Conservation (phyloP, 1,284 basidiomycete genomes). For the Mycena sp. region DNA sequence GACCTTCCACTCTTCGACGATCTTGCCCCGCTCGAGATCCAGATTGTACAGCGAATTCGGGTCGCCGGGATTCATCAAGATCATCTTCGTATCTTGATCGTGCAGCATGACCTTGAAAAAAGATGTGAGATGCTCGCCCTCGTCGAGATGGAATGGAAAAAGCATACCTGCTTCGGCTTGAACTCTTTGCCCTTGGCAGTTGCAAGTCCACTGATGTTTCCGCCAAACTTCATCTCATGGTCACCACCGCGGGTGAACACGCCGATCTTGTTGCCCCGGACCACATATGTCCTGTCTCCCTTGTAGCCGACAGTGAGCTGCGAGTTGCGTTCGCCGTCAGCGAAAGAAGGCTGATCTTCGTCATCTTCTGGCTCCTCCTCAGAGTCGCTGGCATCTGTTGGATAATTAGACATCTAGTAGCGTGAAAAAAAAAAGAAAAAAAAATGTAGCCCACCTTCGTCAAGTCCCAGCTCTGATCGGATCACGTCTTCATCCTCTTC, state of each 20-base stretch:
- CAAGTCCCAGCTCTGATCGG: slow-evolving; percentile 67
- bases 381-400: slow-evolving; percentile 55
- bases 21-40: slow-evolving; percentile 96
- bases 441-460: slow-evolving; percentile 46
- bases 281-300: slow-evolving; percentile 95
- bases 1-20: slow-evolving; percentile 99
- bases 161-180: slow-evolving; percentile 84
- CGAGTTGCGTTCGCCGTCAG: slow-evolving; percentile 80
- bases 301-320: slow-evolving; percentile 96
- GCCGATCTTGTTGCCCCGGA: slow-evolving; percentile 95
- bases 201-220: slow-evolving; percentile 87
- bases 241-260: slow-evolving; percentile 85
- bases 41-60: slow-evolving; percentile 91
- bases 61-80: slow-evolving; percentile 88
- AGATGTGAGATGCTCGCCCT: background rate
- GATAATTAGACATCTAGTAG: background rate
- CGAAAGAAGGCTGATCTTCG: slow-evolving; percentile 59
- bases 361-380: slow-evolving; percentile 58
- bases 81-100: slow-evolving; percentile 96
- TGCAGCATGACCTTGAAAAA: slow-evolving; percentile 91
- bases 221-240: slow-evolving; percentile 85
- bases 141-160: slow-evolving; percentile 6
- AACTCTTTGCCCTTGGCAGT: slow-evolving; percentile 88
- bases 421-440: slow-evolving; percentile 1
- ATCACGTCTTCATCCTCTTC: slow-evolving; percentile 82